Conservation (phyloP, 73 alveolate genomes). For the Tetrahymena elliotti region DNA sequence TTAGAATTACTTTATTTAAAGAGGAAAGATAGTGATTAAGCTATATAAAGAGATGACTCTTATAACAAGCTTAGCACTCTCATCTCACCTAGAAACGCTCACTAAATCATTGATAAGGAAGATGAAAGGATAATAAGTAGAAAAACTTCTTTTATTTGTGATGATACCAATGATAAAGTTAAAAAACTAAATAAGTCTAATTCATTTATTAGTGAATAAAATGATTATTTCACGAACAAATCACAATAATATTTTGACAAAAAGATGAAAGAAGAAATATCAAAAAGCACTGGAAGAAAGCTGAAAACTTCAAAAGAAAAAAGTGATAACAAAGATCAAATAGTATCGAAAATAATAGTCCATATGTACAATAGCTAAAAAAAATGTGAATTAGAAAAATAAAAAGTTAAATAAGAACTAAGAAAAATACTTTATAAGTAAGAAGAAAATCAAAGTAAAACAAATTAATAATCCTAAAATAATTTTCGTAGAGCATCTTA, state of each 20-base stretch:
- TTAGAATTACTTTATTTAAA: background rate
- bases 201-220: background rate
- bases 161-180: too few relatives aligned
- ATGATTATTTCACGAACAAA: background rate
- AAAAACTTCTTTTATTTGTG: background rate
- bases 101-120: background rate
- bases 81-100: background rate
- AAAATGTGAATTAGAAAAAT: background rate
- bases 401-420: background rate
- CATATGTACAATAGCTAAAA: background rate
- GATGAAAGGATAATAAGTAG: background rate
- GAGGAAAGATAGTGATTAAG: background rate
- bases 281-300: background rate
- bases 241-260: background rate
- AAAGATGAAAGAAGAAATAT: background rate
- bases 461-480: background rate
- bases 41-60: background rate
- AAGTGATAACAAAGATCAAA: background rate
- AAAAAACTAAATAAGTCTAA: background rate
- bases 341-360: background rate
- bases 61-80: background rate
- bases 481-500: background rate
- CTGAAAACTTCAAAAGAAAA: background rate
- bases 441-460: background rate
- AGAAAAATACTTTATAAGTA: background rate